Base-by-base conservation (phyloP, 306 rosid species). In the Hippophae rhamnoides region DNA sequence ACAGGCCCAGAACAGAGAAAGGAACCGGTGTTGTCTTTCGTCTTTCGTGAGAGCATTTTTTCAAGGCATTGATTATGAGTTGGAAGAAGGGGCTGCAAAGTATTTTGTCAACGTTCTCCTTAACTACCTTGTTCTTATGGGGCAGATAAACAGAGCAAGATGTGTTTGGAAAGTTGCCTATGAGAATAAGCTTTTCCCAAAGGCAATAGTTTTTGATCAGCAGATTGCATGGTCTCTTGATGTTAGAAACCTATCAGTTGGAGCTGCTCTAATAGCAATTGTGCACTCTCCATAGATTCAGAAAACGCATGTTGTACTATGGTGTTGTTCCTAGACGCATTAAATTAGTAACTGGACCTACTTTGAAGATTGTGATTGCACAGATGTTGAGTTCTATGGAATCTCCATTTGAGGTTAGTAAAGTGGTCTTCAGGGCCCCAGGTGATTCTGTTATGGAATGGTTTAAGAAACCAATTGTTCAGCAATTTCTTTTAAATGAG, bases 191-290 rank as follows among this genome's bases (percentile, higher is more conserved):
- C 98, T 92, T 72, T 92, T 92, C 74, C 98, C 98, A 0, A 92
- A 85, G 79, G 98, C 98, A 49, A 92, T 92, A 62, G 89, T 87
- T 8, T 87, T 92, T 23, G 87, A 87, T 77, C 98, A 87, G 79
- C 96, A 92, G 66, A 87, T 92, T 61, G 96, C 98, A 58, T 92
- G 96, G 98, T 85, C 98, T 14, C 96, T 87, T 57, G 96, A 92
- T 41, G 93, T 92, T 58, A 78, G 98, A 70, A 87, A 92, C 82
- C 80, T 92, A 71, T 87, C 98, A 0, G 95, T 90, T 14, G 98
- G 98, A 61, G 96, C 96, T 7, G 95, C 96, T 47, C 86, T 85
- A 45, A 62, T 90, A 64, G 94, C 98, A 12, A 86, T 83, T 5
- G 95, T 81, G 51, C 98, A 92, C 93, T 2, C 98, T 87, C 72